Evolutionary conservation across 2,329 filamentous ascomycete genomes (phyloP).

Genomic region (Apiospora rasikravindrae): DNA sequence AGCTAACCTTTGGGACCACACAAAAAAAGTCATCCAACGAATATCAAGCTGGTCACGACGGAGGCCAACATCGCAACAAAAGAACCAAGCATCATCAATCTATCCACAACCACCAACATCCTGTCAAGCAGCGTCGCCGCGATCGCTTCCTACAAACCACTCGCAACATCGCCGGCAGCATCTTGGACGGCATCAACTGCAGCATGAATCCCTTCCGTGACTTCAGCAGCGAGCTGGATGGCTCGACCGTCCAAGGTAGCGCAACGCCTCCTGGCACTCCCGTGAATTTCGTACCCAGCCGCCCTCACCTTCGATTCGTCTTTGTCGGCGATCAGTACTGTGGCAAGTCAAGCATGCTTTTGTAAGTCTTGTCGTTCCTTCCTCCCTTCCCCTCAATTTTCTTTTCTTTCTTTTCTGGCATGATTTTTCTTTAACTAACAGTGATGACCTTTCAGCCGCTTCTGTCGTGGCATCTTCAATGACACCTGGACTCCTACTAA

Average conservation of each 20-base stretch:
- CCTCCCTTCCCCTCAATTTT: too few relatives aligned
- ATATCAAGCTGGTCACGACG: conserved; percentile 19
- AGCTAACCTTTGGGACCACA: not conserved
- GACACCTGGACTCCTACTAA: conserved; percentile 32
- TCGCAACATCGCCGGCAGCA: conserved; percentile 27
- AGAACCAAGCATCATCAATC: conserved; percentile 27
- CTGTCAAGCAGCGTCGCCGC: conserved; percentile 24
- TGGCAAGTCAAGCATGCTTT: conserved; percentile 38
- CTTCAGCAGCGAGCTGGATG: conserved; percentile 11
- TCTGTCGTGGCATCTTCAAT: conserved; percentile 33
- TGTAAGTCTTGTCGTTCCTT: conserved; percentile 28
- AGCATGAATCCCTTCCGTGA: conserved; percentile 23
- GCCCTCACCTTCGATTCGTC: conserved; percentile 36
- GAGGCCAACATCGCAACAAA: conserved; percentile 32
- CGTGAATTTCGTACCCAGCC: conserved; percentile 25
- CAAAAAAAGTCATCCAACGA: conserved; percentile 23
- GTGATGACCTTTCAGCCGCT: conserved; percentile 31
- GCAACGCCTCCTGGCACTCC: conserved; percentile 28
- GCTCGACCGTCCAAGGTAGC: conserved; percentile 23
- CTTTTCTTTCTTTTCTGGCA: not conserved
- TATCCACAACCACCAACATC: conserved; percentile 13
- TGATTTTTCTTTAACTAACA: not conserved
- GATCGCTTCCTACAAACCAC: conserved; percentile 25
- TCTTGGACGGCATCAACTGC: conserved; percentile 30
- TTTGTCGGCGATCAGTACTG: conserved; percentile 37